Evolutionary conservation across 2,329 filamentous ascomycete species (phyloP).

Genomic region (Metarhizium humberi): DNA sequence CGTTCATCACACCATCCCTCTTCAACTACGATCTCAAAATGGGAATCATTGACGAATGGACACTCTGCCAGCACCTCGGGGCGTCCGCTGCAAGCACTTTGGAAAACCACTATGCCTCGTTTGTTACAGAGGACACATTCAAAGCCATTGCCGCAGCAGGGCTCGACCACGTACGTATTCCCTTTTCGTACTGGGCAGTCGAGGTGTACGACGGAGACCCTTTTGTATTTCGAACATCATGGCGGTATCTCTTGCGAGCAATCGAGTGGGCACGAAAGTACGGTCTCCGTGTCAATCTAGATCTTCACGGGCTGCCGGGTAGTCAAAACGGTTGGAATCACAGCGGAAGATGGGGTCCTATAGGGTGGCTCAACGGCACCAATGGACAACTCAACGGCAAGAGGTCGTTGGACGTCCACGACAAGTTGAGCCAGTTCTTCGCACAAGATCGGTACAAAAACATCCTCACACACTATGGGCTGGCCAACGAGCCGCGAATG

Average conservation of each 20-base stretch:
- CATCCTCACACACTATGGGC: constrained; percentile 83
- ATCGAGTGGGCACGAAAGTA: constrained; percentile 94
- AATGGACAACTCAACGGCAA: constrained; percentile 70
- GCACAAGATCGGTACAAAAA: constrained; percentile 88
- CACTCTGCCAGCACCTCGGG: constrained; percentile 63
- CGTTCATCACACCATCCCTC: constrained; percentile 89
- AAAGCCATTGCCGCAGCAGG: constrained; percentile 76
- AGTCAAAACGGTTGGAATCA: constrained; percentile 99
- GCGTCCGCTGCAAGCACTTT: constrained; percentile 54
- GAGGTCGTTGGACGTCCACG: constrained; percentile 77
- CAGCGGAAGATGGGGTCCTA: constrained; percentile 70
- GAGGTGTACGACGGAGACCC: constrained; percentile 77
- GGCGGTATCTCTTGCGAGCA: constrained; percentile 84
- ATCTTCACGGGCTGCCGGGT: constrained; percentile 84
- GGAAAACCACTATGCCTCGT: constrained; percentile 88
- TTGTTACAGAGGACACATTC: constrained; percentile 79
- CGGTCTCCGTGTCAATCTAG: constrained; percentile 84
- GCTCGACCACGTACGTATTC: constrained; percentile 93
- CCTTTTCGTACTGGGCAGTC: constrained; percentile 92
- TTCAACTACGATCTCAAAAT: constrained; percentile 59
- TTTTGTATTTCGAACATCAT: constrained; percentile 77
- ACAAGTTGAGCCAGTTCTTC: constrained; percentile 84
- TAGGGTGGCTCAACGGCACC: constrained; percentile 87
- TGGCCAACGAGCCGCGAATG: constrained; percentile 93
- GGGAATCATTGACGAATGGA: constrained; percentile 82